Evolutionary conservation across 768 basidiomycete genomes (phyloP).

Genomic region (Sarcodon aspratus): DNA sequence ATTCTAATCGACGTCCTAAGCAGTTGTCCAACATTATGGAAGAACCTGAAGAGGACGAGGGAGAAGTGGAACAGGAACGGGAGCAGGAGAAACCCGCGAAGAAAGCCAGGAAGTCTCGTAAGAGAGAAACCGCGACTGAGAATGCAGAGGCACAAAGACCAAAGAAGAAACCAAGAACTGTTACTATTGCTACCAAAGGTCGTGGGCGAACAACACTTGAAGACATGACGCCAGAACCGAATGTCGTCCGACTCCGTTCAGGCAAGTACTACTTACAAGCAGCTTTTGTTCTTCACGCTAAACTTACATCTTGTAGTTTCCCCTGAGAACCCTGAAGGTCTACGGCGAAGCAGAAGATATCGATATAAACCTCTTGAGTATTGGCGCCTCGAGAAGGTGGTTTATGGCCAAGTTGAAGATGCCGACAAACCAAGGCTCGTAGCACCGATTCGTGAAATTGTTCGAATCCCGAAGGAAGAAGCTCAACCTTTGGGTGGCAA

Average conservation of each 20-base stretch:
- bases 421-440: constrained; percentile 29
- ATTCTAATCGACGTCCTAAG: neutral
- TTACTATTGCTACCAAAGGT: constrained; percentile 15
- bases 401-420: constrained; percentile 42
- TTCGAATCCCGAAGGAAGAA: constrained; percentile 41
- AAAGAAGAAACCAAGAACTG: constrained; percentile 19
- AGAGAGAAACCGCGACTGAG: constrained; percentile 6
- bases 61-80: constrained; percentile 8
- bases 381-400: constrained; percentile 88
- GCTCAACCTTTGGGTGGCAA: constrained; percentile 34
- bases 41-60: constrained; percentile 12
- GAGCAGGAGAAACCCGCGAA: constrained; percentile 4
- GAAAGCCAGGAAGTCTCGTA: constrained; percentile 7
- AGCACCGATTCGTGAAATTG: constrained; percentile 55
- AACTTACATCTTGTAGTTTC: constrained; percentile 8
- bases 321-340: constrained; percentile 26
- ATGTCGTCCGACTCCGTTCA: neutral
- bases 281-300: neutral
- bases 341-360: constrained; percentile 62
- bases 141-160: constrained; percentile 15
- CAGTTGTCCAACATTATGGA: neutral
- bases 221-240: neutral
- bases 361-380: constrained; percentile 71
- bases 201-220: neutral
- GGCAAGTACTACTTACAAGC: neutral